Percentiles rank a stretch among this genome's conserved stretches.
These are phyloP conservation scores for Syzygium syzygioides DNA, from an alignment of 441 rosid species.

Conservation along the genomic window DNA sequence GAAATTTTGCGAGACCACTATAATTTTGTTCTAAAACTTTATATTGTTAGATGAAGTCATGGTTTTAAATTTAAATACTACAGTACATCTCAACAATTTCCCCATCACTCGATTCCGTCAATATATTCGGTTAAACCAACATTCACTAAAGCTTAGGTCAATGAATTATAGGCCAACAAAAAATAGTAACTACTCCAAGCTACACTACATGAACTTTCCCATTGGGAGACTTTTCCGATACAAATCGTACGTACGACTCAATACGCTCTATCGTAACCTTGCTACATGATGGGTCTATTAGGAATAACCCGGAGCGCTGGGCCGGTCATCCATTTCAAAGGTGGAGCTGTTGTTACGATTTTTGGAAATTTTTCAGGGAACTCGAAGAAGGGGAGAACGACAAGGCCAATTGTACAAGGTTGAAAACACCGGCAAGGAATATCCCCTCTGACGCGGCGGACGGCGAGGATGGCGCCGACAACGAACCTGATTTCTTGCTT, in stretches of 20 bases:
- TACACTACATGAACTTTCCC: neutral
- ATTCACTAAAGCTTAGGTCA: rapidly evolving
- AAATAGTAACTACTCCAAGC: neutral
- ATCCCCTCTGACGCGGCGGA: neutral
- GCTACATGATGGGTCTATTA: neutral
- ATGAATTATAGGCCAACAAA: too few species aligned
- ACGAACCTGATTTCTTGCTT: neutral
- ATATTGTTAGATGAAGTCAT: rapidly evolving
- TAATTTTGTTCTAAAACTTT: rapidly evolving
- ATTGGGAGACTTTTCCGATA: neutral
- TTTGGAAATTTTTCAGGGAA: neutral
- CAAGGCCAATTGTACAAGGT: neutral
- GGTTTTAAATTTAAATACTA: neutral
- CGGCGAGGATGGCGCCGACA: neutral
- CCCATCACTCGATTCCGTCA: rapidly evolving
- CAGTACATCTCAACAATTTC: neutral
- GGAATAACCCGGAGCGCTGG: neutral
- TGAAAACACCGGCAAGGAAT: neutral
- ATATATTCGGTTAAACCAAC: neutral
- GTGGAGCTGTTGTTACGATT: neutral
- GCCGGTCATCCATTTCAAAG: neutral
- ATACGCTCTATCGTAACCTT: neutral
- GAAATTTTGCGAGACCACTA: rapidly evolving
- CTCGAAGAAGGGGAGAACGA: neutral
- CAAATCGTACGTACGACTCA: neutral